A percentile compares a stretch with the other conserved stretches of the same genome.
phyloP scores from a whole-genome alignment of 257 asterid genomes.

The Solanum stenotomum region DNA sequence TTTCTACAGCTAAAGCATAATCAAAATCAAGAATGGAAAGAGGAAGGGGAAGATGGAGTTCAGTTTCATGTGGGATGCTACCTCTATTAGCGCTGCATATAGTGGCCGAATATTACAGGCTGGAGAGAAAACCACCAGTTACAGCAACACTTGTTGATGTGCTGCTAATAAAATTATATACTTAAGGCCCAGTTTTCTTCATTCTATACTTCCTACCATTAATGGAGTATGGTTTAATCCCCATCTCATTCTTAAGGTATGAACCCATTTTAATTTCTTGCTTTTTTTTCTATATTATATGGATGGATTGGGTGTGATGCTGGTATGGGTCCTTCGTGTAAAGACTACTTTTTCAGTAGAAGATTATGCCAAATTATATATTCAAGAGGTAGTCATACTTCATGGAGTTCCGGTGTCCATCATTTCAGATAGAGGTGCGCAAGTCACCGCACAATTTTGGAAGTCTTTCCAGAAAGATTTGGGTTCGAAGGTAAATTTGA shows the following conservation, averaged over 20 bases:
- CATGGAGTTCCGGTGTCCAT: too few relatives aligned
- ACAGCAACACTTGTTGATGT: slow-evolving; percentile 62
- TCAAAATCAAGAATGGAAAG: slow-evolving; percentile 13
- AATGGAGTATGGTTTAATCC: slow-evolving; percentile 84
- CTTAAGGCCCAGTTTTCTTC: slow-evolving; percentile 47
- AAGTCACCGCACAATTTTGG: too few relatives aligned
- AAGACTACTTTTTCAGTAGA: not conserved
- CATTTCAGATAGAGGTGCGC: too few relatives aligned
- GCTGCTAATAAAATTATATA: slow-evolving; percentile 56
- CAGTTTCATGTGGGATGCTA: slow-evolving; percentile 39
- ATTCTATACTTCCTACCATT: slow-evolving; percentile 48
- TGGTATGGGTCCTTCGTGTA: not conserved
- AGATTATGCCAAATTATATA: too few relatives aligned
- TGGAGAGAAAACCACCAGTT: slow-evolving; percentile 70
- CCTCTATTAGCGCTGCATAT: slow-evolving; percentile 63
- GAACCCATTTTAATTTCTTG: not conserved
- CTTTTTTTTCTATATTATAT: not conserved
- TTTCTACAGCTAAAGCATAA: too few relatives aligned
- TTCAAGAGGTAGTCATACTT: too few relatives aligned
- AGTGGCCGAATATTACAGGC: slow-evolving; percentile 50
- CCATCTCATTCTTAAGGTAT: slow-evolving; percentile 74
- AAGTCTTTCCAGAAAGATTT: too few relatives aligned
- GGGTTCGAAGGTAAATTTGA: too few relatives aligned
- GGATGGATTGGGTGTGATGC: not conserved
- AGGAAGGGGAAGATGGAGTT: slow-evolving; percentile 37